These are phyloP conservation scores for Neopestalotiopsis sp. DNA, from an alignment of 2,329 filamentous ascomycete genomes.

Conservation along the genomic window DNA sequence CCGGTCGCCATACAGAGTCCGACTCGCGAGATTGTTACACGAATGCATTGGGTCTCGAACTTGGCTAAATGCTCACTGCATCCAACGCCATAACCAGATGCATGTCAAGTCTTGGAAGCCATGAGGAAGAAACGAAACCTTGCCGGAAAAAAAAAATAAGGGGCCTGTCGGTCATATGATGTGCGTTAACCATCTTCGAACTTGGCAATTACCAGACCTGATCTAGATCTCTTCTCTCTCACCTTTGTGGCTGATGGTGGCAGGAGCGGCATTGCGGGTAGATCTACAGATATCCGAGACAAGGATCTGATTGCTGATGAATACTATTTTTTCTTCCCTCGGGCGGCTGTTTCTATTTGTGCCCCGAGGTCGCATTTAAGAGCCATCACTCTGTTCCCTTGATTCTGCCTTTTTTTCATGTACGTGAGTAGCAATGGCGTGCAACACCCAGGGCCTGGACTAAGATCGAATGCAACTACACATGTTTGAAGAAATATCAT, in stretches of 20 bases:
- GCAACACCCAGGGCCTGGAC: background rate
- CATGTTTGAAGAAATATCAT: too few relatives aligned
- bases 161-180: background rate
- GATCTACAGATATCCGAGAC: conserved; percentile 8
- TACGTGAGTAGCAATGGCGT: background rate
- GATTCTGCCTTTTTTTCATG: background rate
- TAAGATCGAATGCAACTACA: too few relatives aligned
- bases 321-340: background rate
- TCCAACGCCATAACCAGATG: background rate
- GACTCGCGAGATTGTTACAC: background rate
- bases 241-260: background rate
- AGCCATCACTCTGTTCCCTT: background rate
- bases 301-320: background rate
- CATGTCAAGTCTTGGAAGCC: background rate
- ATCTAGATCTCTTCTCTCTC: background rate
- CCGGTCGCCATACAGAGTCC: background rate
- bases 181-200: background rate
- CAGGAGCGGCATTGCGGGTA: background rate
- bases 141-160: background rate
- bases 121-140: background rate
- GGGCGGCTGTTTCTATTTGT: background rate
- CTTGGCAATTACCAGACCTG: background rate
- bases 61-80: too few relatives aligned
- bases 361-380: background rate
- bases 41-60: background rate